Conservation (phyloP, 192 early-diverging fungal genomes). For the Lobosporangium transversale region DNA sequence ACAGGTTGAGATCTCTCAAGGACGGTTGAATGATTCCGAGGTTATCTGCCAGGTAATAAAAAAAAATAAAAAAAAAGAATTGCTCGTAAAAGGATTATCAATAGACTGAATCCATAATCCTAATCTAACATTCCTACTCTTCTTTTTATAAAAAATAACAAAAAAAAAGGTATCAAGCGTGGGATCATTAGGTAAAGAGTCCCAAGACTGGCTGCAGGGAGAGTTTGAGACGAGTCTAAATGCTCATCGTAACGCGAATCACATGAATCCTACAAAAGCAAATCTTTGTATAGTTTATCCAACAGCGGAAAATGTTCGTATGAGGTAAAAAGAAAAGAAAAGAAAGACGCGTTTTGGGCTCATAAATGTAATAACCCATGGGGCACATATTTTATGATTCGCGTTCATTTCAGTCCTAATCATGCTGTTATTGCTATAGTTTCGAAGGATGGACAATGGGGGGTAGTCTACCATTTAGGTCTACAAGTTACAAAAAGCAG, state of each 20-base stretch:
- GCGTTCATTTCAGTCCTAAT: neutral
- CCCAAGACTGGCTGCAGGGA: constrained; percentile 64
- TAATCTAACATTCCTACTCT: too few relatives aligned
- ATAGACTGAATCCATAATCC: too few relatives aligned
- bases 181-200: constrained; percentile 62
- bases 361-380: too few relatives aligned
- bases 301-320: constrained; percentile 67
- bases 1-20: constrained; percentile 37
- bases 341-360: too few relatives aligned
- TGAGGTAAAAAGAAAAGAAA: too few relatives aligned
- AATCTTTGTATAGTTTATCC: constrained; percentile 65
- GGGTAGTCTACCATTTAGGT: constrained; percentile 46
- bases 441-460: constrained; percentile 69
- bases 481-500: constrained; percentile 63
- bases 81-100: neutral
- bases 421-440: constrained; percentile 31
- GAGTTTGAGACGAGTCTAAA: constrained; percentile 63
- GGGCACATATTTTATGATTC: too few relatives aligned
- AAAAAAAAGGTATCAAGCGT: constrained; percentile 76
- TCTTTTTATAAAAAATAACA: too few relatives aligned
- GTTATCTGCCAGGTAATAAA: constrained; percentile 59
- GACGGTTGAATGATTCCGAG: constrained; percentile 30
- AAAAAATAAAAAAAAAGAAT: neutral
- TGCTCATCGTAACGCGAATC: constrained; percentile 31
- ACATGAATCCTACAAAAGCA: constrained; percentile 10